Conservation (phyloP, 106 monocot species). For the Dioscorea zingiberensis region DNA sequence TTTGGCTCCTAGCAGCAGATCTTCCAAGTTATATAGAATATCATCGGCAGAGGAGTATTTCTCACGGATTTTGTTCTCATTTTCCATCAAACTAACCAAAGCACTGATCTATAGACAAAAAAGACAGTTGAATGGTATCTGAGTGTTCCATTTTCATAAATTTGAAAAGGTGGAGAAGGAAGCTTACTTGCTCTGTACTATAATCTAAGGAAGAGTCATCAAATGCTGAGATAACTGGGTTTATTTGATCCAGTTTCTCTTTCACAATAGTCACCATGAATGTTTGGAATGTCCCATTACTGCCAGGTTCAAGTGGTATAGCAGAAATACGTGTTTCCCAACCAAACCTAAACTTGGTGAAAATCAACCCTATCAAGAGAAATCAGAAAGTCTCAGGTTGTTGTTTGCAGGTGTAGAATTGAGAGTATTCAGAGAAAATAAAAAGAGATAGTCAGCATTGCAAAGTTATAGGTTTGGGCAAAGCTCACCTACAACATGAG, state of each 20-base stretch:
- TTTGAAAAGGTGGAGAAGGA: too few species aligned
- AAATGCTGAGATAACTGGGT: conserved; percentile 42
- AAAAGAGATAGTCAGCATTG: neutral
- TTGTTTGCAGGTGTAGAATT: neutral
- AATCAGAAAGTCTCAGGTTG: conserved; percentile 5
- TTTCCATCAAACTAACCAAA: conserved; percentile 46
- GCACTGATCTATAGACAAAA: conserved; percentile 23
- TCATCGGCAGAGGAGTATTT: conserved; percentile 37
- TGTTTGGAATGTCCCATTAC: conserved; percentile 59
- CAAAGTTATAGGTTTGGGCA: neutral
- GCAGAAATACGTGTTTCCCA: conserved; percentile 62
- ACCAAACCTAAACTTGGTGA: conserved; percentile 82
- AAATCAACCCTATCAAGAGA: conserved; percentile 60
- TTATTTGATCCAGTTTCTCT: conserved; percentile 27
- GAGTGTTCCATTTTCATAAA: too few species aligned
- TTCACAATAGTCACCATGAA: conserved; percentile 70
- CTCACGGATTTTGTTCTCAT: conserved; percentile 67
- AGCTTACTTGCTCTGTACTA: conserved; percentile 55
- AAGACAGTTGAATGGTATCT: neutral
- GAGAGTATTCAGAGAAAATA: too few species aligned
- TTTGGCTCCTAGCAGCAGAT: conserved; percentile 64
- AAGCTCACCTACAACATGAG: conserved; percentile 83
- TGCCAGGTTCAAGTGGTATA: conserved; percentile 41
- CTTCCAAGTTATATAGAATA: conserved; percentile 55
- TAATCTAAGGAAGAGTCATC: conserved; percentile 26